Evolutionary conservation across 2,329 filamentous ascomycete species (phyloP), one percentile per base, ranked within the genome.

Genomic region (Botrytis deweyae): DNA sequence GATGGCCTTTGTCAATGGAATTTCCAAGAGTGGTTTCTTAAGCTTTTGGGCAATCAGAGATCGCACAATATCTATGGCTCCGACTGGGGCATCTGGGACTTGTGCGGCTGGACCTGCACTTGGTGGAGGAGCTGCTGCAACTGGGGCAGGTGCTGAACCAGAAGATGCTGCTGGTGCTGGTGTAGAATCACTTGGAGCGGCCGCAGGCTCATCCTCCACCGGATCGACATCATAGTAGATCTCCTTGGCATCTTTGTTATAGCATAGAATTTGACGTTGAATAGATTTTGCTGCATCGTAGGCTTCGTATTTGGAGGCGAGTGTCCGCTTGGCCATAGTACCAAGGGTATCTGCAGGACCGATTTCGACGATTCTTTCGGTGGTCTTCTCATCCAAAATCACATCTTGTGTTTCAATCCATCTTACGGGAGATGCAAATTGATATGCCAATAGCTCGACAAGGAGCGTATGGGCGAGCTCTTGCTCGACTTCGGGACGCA

Each of bases 391-490:
- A 77, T 92, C 95, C 80, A 99, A 92, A 81, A 99, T 96, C 80
- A 99, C 96, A 95, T 99, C 96, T 86, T 99, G 96, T 72, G 96
- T 99, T 86, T 99, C 96, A 84, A 99, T 99, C 96, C 96, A 99
- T 91, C 96, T 92, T 80, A 99, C 96, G 69, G 96, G 96, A 72
- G 95, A 98, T 80, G 96, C 96, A 84, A 99, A 99, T 84, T 99
- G 96, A 85, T 98, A 99, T 87, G 96, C 96, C 79, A 99, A 91
- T 77, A 99, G 93, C 91, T 99, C 96, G 78, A 99, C 93, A 83
- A 99, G 93, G 85, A 99, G 90, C 79, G 95, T 98, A 85, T 99
- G 95, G 82, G 96, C 93, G 84, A 99, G 93, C 88, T 99, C 96
- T 86, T 99, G 96, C 91, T 99, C 95, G 84, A 98, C 88, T 90